These are phyloP conservation scores for Calonectria multiphialidica DNA, from an alignment of 2,329 filamentous ascomycete species.

Conservation along the genomic window DNA sequence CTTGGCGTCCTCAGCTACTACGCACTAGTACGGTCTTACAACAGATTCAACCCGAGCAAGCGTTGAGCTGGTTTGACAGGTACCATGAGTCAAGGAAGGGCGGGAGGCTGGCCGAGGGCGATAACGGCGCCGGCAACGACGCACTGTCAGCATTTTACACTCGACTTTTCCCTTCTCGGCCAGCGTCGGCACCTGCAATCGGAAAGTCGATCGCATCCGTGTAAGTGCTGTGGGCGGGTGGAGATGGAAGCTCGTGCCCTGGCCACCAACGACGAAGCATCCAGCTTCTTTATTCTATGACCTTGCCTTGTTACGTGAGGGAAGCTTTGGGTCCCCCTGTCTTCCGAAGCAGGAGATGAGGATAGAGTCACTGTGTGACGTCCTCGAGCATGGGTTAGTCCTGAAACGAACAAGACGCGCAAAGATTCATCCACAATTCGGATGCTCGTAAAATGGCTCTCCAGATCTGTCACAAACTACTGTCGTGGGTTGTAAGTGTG, in stretches of 20 bases:
- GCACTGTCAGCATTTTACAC: slow-evolving; percentile 8
- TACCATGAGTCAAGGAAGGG: slow-evolving; percentile 6
- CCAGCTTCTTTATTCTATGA: not conserved
- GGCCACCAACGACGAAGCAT: slow-evolving; percentile 2
- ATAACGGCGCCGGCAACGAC: not conserved
- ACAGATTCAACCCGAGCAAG: not conserved
- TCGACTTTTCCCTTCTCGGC: slow-evolving; percentile 1
- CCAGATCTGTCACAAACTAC: not conserved
- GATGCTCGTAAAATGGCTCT: not conserved
- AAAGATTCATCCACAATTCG: not conserved
- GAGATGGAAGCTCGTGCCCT: not conserved
- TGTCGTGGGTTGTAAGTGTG: not conserved
- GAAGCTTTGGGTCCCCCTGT: not conserved
- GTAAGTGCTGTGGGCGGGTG: slow-evolving; percentile 15
- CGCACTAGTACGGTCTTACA: not conserved
- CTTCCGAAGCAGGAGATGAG: slow-evolving; percentile 15
- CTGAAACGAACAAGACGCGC: not conserved
- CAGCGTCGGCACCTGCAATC: slow-evolving; percentile 11
- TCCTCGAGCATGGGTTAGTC: not conserved
- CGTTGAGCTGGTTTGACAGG: not conserved
- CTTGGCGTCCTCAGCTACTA: not conserved
- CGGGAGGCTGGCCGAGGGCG: not conserved
- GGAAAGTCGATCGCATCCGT: slow-evolving; percentile 14
- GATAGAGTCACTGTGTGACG: slow-evolving; percentile 10
- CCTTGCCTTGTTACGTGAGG: slow-evolving; percentile 12